Evolutionary conservation across 2,329 filamentous ascomycete genomes (phyloP).

Genomic region (Colletotrichum karsti): DNA sequence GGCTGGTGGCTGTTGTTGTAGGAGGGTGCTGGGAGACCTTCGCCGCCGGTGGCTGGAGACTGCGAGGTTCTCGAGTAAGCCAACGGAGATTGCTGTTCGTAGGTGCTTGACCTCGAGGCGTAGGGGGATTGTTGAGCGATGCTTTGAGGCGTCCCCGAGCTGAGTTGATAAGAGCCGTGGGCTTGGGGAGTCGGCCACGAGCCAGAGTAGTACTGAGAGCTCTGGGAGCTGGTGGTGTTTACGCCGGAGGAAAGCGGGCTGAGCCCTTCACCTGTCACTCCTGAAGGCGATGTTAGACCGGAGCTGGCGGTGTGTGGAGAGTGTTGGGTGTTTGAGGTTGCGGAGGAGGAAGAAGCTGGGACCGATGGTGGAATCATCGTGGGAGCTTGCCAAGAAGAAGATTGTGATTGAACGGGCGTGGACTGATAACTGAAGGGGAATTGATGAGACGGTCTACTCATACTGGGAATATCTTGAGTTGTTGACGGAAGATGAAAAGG

Average conservation of each 20-base stretch:
- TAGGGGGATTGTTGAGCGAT: constrained; percentile 7
- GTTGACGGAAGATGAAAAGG: constrained; percentile 75
- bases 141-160: constrained; percentile 56
- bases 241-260: constrained; percentile 69
- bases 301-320: constrained; percentile 48
- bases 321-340: constrained; percentile 51
- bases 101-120: constrained; percentile 39
- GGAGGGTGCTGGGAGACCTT: constrained; percentile 72
- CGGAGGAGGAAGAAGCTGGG: constrained; percentile 54
- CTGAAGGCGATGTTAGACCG: constrained; percentile 64
- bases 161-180: constrained; percentile 61
- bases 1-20: constrained; percentile 73
- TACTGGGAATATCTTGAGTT: constrained; percentile 52
- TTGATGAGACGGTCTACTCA: constrained; percentile 42
- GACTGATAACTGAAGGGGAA: constrained; percentile 21
- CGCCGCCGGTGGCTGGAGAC: constrained; percentile 62
- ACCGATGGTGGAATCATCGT: constrained; percentile 22
- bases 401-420: constrained; percentile 9
- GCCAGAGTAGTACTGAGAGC: constrained; percentile 55
- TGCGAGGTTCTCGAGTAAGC: constrained; percentile 44
- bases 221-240: constrained; percentile 65
- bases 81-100: constrained; percentile 60
- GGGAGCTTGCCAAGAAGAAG: constrained; percentile 13
- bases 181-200: constrained; percentile 67
- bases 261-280: constrained; percentile 66